Base-by-base conservation (phyloP, 2,329 filamentous ascomycete species). In the Calonectria naviculata region DNA sequence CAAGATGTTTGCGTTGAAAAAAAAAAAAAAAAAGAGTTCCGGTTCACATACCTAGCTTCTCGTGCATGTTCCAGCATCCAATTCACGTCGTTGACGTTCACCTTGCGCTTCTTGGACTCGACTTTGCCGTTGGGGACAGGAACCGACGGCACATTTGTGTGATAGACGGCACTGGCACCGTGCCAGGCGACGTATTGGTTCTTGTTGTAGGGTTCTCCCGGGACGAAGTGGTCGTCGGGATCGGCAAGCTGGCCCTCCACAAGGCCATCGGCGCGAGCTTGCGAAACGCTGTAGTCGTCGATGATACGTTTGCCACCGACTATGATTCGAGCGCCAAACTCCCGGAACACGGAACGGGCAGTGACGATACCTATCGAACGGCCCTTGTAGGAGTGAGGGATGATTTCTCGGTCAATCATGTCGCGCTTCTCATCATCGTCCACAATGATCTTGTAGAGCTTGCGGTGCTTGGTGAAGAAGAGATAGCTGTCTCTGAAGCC, bases 111-210 rank as follows among this genome's bases (percentile, higher is more conserved):
- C 86, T 97, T 98, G 73, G 90, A 89, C 75, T 95, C 94, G 9
- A 91, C 87, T 83, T 97, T 97, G 68, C 93, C 93, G 71, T 88
- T 92, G 36, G 91, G 91, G 69, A 93, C 87, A 3, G 95, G 94
- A n/a, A 94, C 91, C 26, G 93, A 92, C 1, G 95, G 94, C 1
- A 89, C 90, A 68, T 92, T 92, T 15, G 94, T 95, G 81, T 98
- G 95, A 81, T 99, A 99, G 28, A 99, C 97, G 44, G 94, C 93
- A 82, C 96, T 98, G 58, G 97, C 97, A 61, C 97, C 97, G 81
- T 98, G 95, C 97, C 97, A 99, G 31, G 97, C 97, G 31, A 99
- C 97, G 80, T 98, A 99, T 82, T 98, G 95, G 81, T 99, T 99
- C 85, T 96, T 95, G 87, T 99, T 98, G 88, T 99, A 99, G n/a